These are phyloP conservation scores for Endotrypanum monterogeii DNA, from an alignment of 208 protist species.

Conservation along the genomic window DNA sequence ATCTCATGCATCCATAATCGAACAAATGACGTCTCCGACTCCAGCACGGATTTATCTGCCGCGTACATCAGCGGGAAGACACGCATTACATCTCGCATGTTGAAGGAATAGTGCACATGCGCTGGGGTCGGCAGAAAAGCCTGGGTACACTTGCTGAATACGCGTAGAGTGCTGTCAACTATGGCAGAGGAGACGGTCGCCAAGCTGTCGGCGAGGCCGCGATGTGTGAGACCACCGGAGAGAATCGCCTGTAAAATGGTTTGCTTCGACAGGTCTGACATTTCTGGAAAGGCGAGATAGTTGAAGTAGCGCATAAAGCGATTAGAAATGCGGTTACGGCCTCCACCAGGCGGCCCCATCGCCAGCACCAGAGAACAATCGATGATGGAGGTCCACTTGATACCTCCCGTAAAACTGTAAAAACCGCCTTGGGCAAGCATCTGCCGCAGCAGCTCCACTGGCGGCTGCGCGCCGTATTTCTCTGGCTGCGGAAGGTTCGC, in stretches of 20 bases:
- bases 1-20: conserved; percentile 97
- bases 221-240: conserved; percentile 74
- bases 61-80: conserved; percentile 96
- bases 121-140: conserved; percentile 96
- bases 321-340: conserved; percentile 94
- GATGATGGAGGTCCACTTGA: conserved; percentile 93
- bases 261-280: conserved; percentile 93
- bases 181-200: conserved; percentile 50
- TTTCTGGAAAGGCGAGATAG: conserved; percentile 95
- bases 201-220: conserved; percentile 73
- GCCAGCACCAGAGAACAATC: conserved; percentile 95
- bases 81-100: conserved; percentile 98
- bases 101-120: conserved; percentile 99
- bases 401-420: conserved; percentile 79
- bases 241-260: conserved; percentile 96
- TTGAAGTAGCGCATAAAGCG: conserved; percentile 98
- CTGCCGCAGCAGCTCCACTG: conserved; percentile 93
- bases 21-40: conserved; percentile 62
- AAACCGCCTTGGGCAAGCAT: conserved; percentile 92
- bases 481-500: conserved; percentile 92
- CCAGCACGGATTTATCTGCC: conserved; percentile 68
- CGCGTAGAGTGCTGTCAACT: conserved; percentile 89
- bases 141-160: conserved; percentile 93
- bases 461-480: conserved; percentile 94
- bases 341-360: conserved; percentile 98